Conservation (phyloP, 1,139 yeast genomes). For the Lodderomyces oxycetoniae region DNA sequence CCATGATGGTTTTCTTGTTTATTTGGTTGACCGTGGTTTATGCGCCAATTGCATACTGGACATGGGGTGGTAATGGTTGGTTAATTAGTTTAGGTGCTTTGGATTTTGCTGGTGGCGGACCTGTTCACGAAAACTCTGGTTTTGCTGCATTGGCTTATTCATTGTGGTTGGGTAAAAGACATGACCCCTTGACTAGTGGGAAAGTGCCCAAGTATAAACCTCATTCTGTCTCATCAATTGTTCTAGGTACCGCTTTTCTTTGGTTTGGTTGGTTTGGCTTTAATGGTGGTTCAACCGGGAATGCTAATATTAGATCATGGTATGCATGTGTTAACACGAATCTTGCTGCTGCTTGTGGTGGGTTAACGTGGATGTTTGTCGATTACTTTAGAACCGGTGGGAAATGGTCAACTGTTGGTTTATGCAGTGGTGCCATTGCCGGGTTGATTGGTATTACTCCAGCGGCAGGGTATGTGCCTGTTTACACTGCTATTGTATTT, state of each 20-base stretch:
- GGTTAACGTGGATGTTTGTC: conserved; percentile 87
- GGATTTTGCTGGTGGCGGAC: conserved; percentile 98
- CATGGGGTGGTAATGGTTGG: conserved; percentile 96
- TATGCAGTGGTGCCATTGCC: conserved; percentile 90
- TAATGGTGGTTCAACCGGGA: conserved; percentile 96
- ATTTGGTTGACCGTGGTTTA: conserved; percentile 95
- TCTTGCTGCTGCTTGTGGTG: conserved; percentile 88
- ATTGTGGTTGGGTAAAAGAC: conserved; percentile 83
- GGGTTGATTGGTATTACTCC: conserved; percentile 97
- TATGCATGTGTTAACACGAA: conserved; percentile 91
- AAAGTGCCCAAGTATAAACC: conserved; percentile 86
- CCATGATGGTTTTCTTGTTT: conserved; percentile 91
- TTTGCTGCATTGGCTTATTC: conserved; percentile 94
- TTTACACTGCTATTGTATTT: conserved; percentile 79
- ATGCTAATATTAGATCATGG: conserved; percentile 86
- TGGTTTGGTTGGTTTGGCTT: conserved; percentile 99
- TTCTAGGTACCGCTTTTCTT: conserved; percentile 87
- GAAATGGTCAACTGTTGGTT: conserved; percentile 92
- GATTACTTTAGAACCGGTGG: conserved; percentile 87
- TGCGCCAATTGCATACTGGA: conserved; percentile 94
- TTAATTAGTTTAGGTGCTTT: conserved; percentile 72
- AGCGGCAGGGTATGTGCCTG: conserved; percentile 93
- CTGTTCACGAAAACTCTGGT: conserved; percentile 94
- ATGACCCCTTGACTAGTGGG: conserved; percentile 67
- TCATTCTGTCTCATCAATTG: conserved; percentile 82